Base-by-base conservation (phyloP, 306 rosid species). In the Prosopis cineraria region DNA sequence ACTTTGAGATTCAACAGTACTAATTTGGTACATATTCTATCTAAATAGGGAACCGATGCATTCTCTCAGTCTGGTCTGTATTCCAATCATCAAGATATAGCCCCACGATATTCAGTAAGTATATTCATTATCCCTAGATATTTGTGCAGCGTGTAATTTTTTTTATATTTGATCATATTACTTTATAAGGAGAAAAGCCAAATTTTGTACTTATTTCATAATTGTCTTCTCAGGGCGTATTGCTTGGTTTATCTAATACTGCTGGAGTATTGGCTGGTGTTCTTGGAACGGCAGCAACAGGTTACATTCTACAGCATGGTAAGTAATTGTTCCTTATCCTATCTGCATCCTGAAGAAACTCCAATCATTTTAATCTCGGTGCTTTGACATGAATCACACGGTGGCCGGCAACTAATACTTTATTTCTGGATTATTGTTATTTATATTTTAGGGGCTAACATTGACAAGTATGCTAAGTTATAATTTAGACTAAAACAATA, bases 231-330 rank as follows among this genome's bases (percentile, higher is more conserved):
- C 65, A 92, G 99, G 98, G 99, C 12, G 87, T 95, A 75, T 82
- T 95, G 76, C 99, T 95, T 70, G 99, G 99, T 81, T 81, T 95
- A 80, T 95, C 99, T 31, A 95, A 95, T 74, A 93, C 98, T 27
- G 99, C 99, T 41, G 99, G 99, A 72, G 98, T 95, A 73, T 83
- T 95, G 22, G 99, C 99, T 17, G 99, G 98, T 20, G 99, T 95
- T n/a, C 84, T 95, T 24, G 99, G 99, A 79, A 95, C 99, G 0
- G 99, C 96, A 14, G 93, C 98, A 55, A 95, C 99, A 4, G 98
- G 99, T 44, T 95, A 95, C 90, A 95, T 95, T 80, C 87, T 95
- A 59, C 98, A 93, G 68, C 97, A 93, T 72, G 98, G 96, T 95
- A 78, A 80, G 94, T 73, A 30, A 70, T 66, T 75, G 34, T 82